Evolutionary conservation across 495 filamentous ascomycete genomes (phyloP).

Genomic region (Annulohypoxylon nitens): DNA sequence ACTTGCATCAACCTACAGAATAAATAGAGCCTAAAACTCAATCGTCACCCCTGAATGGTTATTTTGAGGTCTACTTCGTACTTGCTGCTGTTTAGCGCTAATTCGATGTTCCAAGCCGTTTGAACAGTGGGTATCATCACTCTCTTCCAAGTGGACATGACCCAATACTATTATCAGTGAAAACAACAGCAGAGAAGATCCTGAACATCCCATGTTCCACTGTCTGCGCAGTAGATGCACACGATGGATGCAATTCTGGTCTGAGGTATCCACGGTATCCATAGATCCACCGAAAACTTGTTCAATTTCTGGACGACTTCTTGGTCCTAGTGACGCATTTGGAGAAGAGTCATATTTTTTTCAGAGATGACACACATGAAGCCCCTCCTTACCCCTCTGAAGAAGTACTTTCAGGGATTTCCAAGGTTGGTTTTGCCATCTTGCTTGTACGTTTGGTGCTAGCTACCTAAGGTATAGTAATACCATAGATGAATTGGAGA

Average conservation of each 20-base stretch:
- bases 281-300: slow-evolving; percentile 42
- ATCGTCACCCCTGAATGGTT: slow-evolving; percentile 19
- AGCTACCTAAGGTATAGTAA: background rate
- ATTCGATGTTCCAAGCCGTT: slow-evolving; percentile 25
- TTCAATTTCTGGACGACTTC: slow-evolving; percentile 31
- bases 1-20: slow-evolving; percentile 38
- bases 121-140: slow-evolving; percentile 10
- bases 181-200: slow-evolving; percentile 11
- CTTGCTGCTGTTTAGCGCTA: slow-evolving; percentile 26
- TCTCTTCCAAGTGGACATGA: background rate
- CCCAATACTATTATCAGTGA: slow-evolving; percentile 2
- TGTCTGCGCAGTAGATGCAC: background rate
- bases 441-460: slow-evolving; percentile 5
- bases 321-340: slow-evolving; percentile 37
- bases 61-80: slow-evolving; percentile 9
- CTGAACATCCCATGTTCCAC: slow-evolving; percentile 27
- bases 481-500: slow-evolving; percentile 6
- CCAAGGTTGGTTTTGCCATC: background rate
- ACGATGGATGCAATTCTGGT: slow-evolving; percentile 14
- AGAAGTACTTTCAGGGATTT: background rate
- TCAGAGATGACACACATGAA: slow-evolving; percentile 34
- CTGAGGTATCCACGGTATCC: slow-evolving; percentile 11
- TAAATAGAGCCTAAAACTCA: slow-evolving; percentile 43
- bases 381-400: slow-evolving; percentile 17
- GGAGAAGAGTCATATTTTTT: slow-evolving; percentile 33